A percentile compares a stretch with the other conserved stretches of the same genome.
phyloP scores from a whole-genome alignment of 1,284 basidiomycete genomes.

The Cutaneotrichosporon cutaneum region DNA sequence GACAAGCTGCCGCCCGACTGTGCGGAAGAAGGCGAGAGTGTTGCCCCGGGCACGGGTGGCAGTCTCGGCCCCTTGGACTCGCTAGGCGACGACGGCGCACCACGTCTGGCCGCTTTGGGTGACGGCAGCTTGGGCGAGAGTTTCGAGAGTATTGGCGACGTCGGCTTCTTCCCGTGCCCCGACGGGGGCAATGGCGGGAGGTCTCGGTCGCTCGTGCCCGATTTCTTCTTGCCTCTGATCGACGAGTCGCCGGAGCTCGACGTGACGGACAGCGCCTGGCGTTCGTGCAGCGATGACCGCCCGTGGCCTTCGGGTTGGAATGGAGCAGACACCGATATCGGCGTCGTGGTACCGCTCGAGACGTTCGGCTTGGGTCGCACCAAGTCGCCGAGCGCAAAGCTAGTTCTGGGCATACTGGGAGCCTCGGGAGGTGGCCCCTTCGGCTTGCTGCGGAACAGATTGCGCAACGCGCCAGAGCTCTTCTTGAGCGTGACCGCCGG shows the following conservation, averaged over 20 bases:
- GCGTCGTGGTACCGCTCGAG: background rate
- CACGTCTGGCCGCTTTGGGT: background rate
- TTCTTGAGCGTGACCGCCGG: slow-evolving; percentile 46
- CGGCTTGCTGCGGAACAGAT: slow-evolving; percentile 51
- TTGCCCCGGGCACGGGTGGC: background rate
- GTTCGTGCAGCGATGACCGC: background rate
- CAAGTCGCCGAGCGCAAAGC: slow-evolving; percentile 15
- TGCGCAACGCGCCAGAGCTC: slow-evolving; percentile 48
- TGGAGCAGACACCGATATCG: slow-evolving; percentile 2
- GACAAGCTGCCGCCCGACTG: background rate
- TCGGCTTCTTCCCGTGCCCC: background rate
- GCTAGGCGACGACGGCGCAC: background rate
- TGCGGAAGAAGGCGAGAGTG: background rate
- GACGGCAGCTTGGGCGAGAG: slow-evolving; percentile 5
- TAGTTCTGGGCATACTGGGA: slow-evolving; percentile 25
- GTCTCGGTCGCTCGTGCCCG: background rate
- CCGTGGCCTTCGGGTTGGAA: slow-evolving; percentile 7
- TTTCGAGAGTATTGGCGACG: background rate
- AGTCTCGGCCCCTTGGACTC: background rate
- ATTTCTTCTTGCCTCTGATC: background rate
- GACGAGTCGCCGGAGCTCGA: background rate
- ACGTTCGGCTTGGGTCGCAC: slow-evolving; percentile 6
- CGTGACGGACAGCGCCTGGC: background rate
- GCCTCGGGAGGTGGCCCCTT: slow-evolving; percentile 50
- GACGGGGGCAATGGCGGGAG: slow-evolving; percentile 1